phyloP scores from a whole-genome alignment of 2,329 filamentous ascomycete genomes.

The Talaromyces islandicus region DNA sequence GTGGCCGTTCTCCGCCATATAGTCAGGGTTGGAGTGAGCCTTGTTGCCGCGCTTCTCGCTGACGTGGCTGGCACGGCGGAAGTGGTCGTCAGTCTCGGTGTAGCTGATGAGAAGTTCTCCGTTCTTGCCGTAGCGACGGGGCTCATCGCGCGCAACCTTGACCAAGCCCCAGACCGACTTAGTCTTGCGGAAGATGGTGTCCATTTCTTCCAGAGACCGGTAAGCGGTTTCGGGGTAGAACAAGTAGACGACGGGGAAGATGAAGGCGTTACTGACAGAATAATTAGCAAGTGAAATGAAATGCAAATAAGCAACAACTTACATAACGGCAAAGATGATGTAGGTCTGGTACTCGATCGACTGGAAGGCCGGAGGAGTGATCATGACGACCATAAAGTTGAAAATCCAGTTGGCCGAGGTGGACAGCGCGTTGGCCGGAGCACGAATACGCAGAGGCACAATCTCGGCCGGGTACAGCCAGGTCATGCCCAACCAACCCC shows the following conservation, averaged over 20 bases:
- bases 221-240: constrained; percentile 58
- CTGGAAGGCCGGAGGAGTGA: constrained; percentile 56
- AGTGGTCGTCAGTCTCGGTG: constrained; percentile 16
- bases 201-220: constrained; percentile 62
- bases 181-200: constrained; percentile 59
- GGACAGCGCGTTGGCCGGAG: constrained; percentile 58
- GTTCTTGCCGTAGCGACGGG: constrained; percentile 53
- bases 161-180: constrained; percentile 45
- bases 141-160: constrained; percentile 44
- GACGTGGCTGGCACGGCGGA: constrained; percentile 11
- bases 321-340: constrained; percentile 52
- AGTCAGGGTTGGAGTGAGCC: constrained; percentile 9
- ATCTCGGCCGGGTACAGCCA: constrained; percentile 60
- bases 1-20: constrained; percentile 11
- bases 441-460: constrained; percentile 40
- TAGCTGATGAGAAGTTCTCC: constrained; percentile 48
- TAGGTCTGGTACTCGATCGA: constrained; percentile 53
- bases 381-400: constrained; percentile 63
- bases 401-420: constrained; percentile 57
- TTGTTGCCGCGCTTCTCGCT: constrained; percentile 7
- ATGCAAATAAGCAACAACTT: constrained; percentile 16
- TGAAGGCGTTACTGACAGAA: constrained; percentile 43
- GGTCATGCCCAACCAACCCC: constrained; percentile 56
- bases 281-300: constrained; percentile 7
- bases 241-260: constrained; percentile 53